Percentiles rank a stretch among this genome's conserved stretches.
Evolutionary conservation across 2,329 filamentous ascomycete genomes (phyloP).

Genomic region (Aspergillus sergii): DNA sequence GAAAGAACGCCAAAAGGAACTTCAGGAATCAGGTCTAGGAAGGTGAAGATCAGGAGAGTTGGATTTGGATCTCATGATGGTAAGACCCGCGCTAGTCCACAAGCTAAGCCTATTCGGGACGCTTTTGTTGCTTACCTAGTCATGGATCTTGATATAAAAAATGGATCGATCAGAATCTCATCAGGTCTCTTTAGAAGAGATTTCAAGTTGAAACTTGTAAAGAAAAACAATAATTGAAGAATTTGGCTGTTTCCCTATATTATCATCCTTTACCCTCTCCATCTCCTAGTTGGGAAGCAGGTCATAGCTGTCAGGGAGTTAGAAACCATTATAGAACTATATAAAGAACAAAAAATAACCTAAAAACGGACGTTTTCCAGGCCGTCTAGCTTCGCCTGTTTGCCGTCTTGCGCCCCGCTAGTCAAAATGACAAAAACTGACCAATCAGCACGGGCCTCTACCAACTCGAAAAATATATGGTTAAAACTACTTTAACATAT

Average conservation of each 20-base stretch:
- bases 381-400: neutral
- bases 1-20: neutral
- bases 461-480: neutral
- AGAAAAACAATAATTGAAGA: too few relatives aligned
- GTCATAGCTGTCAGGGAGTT: too few relatives aligned
- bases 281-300: too few relatives aligned
- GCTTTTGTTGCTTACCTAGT: constrained; percentile 3
- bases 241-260: neutral
- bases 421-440: neutral
- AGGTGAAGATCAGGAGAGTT: neutral
- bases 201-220: too few relatives aligned
- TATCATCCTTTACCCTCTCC: neutral
- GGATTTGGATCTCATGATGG: neutral
- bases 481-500: neutral
- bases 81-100: neutral
- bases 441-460: neutral
- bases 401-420: neutral
- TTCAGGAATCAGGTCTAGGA: neutral
- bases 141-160: constrained; percentile 7
- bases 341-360: neutral
- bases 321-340: too few relatives aligned
- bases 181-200: too few relatives aligned
- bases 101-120: neutral
- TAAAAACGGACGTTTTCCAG: neutral
- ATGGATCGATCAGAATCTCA: too few relatives aligned